Evolutionary conservation across 2,329 filamentous ascomycete genomes (phyloP).

Genomic region (Colletotrichum tamarilloi): DNA sequence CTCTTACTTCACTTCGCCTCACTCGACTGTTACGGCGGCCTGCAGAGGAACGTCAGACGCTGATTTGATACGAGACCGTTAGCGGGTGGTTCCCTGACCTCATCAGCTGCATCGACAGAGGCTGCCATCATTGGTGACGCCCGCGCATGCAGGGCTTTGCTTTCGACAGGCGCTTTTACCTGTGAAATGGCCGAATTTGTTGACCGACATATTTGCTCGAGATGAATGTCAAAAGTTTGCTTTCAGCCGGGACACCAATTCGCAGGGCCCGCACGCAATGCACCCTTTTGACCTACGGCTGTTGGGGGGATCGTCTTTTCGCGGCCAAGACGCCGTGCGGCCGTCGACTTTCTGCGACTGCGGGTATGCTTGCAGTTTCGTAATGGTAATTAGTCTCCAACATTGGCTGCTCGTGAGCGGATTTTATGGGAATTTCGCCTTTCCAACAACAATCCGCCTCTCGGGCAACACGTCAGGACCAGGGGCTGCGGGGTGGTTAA

Average conservation of each 20-base stretch:
- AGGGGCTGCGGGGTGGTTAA: conserved; percentile 1
- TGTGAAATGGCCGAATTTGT: conserved; percentile 24
- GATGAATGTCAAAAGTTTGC: conserved; percentile 16
- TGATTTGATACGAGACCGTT: conserved; percentile 30
- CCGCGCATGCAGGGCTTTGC: conserved; percentile 21
- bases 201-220: conserved; percentile 30
- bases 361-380: not conserved
- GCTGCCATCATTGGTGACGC: conserved; percentile 14
- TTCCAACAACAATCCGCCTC: conserved; percentile 4
- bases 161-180: conserved; percentile 25
- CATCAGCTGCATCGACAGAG: conserved; percentile 29
- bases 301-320: conserved; percentile 8
- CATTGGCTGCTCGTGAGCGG: not conserved
- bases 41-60: conserved; percentile 32
- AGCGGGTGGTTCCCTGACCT: conserved; percentile 21
- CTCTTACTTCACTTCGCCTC: conserved; percentile 19
- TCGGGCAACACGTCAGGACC: not conserved
- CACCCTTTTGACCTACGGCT: conserved; percentile 15
- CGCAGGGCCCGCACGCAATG: conserved; percentile 8
- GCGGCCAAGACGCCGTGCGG: not conserved
- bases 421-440: not conserved
- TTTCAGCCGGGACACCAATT: conserved; percentile 23
- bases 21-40: conserved; percentile 11
- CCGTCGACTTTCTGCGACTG: not conserved
- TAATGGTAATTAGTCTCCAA: not conserved